Evolutionary conservation across 805 yeast species (phyloP).

Genomic region (Kazachstania martiniae): DNA sequence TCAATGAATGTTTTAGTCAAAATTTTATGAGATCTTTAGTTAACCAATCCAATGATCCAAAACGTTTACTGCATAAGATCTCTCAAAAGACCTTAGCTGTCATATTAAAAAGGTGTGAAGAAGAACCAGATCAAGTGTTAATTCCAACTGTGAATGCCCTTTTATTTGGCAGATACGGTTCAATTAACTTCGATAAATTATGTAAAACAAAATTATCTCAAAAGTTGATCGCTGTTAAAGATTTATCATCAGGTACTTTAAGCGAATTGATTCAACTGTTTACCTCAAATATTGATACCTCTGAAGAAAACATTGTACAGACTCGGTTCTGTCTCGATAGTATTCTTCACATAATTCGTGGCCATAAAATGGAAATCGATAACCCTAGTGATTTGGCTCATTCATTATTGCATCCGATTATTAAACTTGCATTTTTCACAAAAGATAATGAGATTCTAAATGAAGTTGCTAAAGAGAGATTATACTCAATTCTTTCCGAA

Average conservation of each 20-base stretch:
- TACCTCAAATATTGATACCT: slow-evolving; percentile 3
- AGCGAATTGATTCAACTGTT: slow-evolving; percentile 15
- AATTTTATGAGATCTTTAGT: slow-evolving; percentile 64
- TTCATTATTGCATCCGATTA: slow-evolving; percentile 22
- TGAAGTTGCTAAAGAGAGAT: slow-evolving; percentile 41
- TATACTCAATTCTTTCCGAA: slow-evolving; percentile 58
- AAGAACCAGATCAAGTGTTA: slow-evolving; percentile 27
- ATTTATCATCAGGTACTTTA: slow-evolving; percentile 12
- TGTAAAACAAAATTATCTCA: slow-evolving; percentile 64
- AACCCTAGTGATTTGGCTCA: slow-evolving; percentile 22
- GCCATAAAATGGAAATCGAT: slow-evolving; percentile 28
- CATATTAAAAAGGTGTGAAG: slow-evolving; percentile 31
- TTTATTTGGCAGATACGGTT: slow-evolving; percentile 38
- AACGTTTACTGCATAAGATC: slow-evolving; percentile 55
- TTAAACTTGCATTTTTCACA: slow-evolving; percentile 25
- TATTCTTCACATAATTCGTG: slow-evolving; percentile 40
- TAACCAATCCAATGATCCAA: slow-evolving; percentile 61
- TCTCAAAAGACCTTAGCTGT: slow-evolving; percentile 42
- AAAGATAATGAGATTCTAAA: slow-evolving; percentile 8
- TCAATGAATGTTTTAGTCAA: slow-evolving; percentile 37
- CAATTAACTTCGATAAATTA: slow-evolving; percentile 61
- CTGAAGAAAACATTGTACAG: slow-evolving; percentile 6
- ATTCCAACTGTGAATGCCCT: slow-evolving; percentile 27
- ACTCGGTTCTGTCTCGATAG: slow-evolving; percentile 51
- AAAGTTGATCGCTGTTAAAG: slow-evolving; percentile 25